Conservation (phyloP, 2,329 filamentous ascomycete species). For the Cladophialophora psammophila region DNA sequence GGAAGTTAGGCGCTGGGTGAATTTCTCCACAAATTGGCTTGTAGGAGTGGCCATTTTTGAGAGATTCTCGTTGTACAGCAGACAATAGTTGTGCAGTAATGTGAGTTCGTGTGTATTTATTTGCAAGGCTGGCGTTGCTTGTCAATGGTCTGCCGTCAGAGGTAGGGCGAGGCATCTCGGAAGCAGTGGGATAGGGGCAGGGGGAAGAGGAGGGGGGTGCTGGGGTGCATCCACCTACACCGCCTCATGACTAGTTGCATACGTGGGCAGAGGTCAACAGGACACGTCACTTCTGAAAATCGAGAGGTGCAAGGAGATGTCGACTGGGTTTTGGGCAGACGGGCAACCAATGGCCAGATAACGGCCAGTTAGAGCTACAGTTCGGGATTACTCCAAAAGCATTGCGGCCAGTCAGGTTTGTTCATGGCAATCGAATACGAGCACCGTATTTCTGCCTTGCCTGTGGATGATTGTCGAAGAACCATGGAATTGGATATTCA, state of each 20-base stretch:
- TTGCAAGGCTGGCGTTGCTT: neutral
- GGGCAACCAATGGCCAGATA: neutral
- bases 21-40: conserved; percentile 1
- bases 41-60: neutral
- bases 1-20: neutral
- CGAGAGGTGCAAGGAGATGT: neutral
- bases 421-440: neutral
- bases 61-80: neutral
- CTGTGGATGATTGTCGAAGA: neutral
- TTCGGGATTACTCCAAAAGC: neutral
- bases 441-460: neutral
- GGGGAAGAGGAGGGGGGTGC: neutral
- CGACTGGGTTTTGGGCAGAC: neutral
- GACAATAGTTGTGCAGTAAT: neutral
- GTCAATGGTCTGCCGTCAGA: neutral
- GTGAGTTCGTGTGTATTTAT: neutral
- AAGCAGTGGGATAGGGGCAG: neutral
- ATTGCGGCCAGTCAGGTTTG: neutral
- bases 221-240: neutral
- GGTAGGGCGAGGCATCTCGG: neutral
- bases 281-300: neutral
- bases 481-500: neutral
- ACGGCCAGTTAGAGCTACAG: neutral
- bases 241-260: conserved; percentile 8
- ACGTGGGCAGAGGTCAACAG: neutral